phyloP scores from a whole-genome alignment of 139 green algal species.

The Monoraphidium neglectum region DNA sequence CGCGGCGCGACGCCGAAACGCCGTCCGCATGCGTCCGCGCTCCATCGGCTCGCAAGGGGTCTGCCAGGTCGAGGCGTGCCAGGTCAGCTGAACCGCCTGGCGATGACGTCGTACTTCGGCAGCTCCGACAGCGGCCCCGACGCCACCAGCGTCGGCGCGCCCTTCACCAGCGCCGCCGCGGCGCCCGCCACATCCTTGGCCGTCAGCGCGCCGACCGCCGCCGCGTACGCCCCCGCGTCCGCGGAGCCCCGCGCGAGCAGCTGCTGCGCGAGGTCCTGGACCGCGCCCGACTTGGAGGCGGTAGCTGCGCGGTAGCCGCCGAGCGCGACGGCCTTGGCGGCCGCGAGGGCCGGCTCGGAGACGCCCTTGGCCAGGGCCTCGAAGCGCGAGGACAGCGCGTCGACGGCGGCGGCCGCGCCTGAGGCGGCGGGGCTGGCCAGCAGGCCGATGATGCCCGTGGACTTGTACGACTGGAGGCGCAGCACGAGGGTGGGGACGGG shows the following conservation, averaged over 20 bases:
- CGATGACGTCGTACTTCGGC: constrained; percentile 29
- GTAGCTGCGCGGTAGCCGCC: constrained; percentile 26
- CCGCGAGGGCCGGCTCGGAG: constrained; percentile 14
- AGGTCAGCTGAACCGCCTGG: neutral
- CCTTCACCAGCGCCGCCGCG: constrained; percentile 14
- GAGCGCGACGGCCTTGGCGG: constrained; percentile 26
- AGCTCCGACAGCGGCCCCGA: constrained; percentile 4
- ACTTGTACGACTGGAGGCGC: constrained; percentile 24
- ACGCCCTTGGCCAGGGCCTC: constrained; percentile 19
- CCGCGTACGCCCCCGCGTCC: constrained; percentile 18
- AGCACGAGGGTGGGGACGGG: neutral
- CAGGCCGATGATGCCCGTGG: constrained; percentile 32
- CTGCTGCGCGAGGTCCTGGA: constrained; percentile 33
- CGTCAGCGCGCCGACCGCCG: constrained; percentile 19
- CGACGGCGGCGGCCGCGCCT: constrained; percentile 10
- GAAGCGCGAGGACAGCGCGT: constrained; percentile 20
- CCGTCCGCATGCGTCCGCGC: no score
- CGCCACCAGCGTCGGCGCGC: constrained; percentile 23
- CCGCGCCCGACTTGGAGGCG: constrained; percentile 3
- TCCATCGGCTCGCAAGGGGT: no score
- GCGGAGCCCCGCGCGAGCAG: constrained; percentile 29
- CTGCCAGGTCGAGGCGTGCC: no score
- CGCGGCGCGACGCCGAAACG: no score
- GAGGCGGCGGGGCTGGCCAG: constrained; percentile 5
- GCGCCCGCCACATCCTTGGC: constrained; percentile 20